Base-by-base conservation (phyloP, 352 stramenopile genomes). In the Globisporangium lucens region DNA sequence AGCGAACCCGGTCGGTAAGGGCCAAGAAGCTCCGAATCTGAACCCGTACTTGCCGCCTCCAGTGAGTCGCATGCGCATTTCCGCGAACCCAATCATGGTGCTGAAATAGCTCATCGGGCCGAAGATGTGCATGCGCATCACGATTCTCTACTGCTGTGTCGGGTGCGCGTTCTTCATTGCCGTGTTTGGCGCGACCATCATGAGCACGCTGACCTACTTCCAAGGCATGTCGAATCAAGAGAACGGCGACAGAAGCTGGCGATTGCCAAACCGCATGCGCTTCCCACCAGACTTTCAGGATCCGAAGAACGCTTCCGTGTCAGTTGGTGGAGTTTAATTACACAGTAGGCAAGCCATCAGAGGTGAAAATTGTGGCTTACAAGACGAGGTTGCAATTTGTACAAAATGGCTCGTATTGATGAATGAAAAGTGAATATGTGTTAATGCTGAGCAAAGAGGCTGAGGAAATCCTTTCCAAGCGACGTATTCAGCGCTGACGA, bases 11-110 rank as follows among this genome's bases (percentile, higher is more conserved):
- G 90, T 93, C 3, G 94, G 93, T 30, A 85, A 80, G 43, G 94
- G 90, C 1, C 85, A 93, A 36, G 83, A 81, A 8, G 73, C 93
- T 0, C 94, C 94, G 12, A 98, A 98, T 70, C 75, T 89, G 46
- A 97, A 98, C 47, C 94, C 94, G 22, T 97, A 97, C 71, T 64
- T 97, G 20, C 91, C 93, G 20, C 88, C 85, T 33, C 89, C 93
- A 1, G 87, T 94, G 13, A 93, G 94, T 7, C 75, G 94, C 7
- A 85, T 98, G 63, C 82, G 89, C 3, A 73, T 95, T 24, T 87
- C 80, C 0, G 78, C 87, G 3, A 97, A 98, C 64, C 91, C 91
- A 2, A 72, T 98, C 46, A 77, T 82, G 22, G 85, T 98, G 74
- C 24, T 94, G 4, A 85, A 84, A 20, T 87, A 93, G 36, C 75